These are phyloP conservation scores for Xylariaceae sp. DNA, from an alignment of 2,329 filamentous ascomycete genomes.

Conservation along the genomic window DNA sequence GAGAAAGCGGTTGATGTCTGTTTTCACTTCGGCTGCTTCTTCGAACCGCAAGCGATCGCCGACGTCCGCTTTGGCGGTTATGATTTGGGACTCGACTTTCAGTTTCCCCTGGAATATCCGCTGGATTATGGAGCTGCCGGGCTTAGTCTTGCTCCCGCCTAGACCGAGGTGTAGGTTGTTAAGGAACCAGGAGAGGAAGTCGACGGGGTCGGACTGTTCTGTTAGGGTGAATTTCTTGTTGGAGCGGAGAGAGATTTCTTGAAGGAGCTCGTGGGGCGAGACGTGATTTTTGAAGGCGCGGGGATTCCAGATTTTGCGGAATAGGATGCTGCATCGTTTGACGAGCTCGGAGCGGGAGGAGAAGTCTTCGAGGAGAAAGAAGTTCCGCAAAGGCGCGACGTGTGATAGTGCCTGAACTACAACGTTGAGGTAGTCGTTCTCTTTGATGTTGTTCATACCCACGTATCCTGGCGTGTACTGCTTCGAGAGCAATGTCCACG, in stretches of 20 bases:
- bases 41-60: conserved; percentile 89
- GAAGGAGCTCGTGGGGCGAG: conserved; percentile 92
- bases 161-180: conserved; percentile 92
- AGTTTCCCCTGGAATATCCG: conserved; percentile 90
- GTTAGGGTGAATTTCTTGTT: conserved; percentile 92
- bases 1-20: conserved; percentile 76
- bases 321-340: conserved; percentile 81
- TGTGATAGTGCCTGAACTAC: conserved; percentile 89
- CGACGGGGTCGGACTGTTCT: conserved; percentile 88
- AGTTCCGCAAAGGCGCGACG: conserved; percentile 85
- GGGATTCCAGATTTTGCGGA: conserved; percentile 98
- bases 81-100: conserved; percentile 88
- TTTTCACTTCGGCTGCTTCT: conserved; percentile 78
- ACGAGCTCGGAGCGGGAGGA: conserved; percentile 72
- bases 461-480: conserved; percentile 93
- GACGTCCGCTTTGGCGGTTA: conserved; percentile 85
- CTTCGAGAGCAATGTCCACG: conserved; percentile 77
- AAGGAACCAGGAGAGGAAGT: conserved; percentile 96
- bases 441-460: conserved; percentile 99
- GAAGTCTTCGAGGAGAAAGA: conserved; percentile 83
- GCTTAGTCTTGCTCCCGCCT: conserved; percentile 84
- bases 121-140: conserved; percentile 82
- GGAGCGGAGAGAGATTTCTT: conserved; percentile 87
- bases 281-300: conserved; percentile 95
- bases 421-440: conserved; percentile 98